A percentile compares a stretch with the other conserved stretches of the same genome.
phyloP scores from a whole-genome alignment of 257 asterid genomes.

The Solanum pinnatisectum region DNA sequence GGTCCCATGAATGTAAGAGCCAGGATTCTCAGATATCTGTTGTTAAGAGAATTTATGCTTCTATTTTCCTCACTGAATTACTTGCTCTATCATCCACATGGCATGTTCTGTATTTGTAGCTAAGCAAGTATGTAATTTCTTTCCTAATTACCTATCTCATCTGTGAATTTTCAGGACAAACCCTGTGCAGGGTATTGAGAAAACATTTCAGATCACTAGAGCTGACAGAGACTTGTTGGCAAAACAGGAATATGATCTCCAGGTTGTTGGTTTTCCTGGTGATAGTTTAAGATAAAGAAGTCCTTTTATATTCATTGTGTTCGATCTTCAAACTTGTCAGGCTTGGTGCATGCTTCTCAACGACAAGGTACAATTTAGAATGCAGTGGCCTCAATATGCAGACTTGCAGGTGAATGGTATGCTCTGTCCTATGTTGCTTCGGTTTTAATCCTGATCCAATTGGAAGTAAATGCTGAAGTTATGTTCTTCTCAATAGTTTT shows the following conservation, averaged over 20 bases:
- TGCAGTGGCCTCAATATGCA: slow-evolving; percentile 97
- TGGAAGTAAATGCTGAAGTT: background rate
- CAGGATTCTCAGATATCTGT: background rate
- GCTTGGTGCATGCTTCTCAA: slow-evolving; percentile 97
- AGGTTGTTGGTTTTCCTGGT: slow-evolving; percentile 44
- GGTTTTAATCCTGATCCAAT: background rate
- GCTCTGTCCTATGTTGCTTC: slow-evolving; percentile 1
- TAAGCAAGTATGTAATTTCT: background rate
- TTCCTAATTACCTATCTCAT: background rate
- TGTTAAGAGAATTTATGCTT: background rate
- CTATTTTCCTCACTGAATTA: background rate
- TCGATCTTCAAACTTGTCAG: slow-evolving; percentile 23
- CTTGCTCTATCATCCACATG: background rate
- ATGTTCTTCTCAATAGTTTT: background rate
- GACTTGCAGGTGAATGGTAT: slow-evolving; percentile 93
- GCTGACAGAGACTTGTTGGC: slow-evolving; percentile 74
- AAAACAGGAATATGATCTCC: slow-evolving; percentile 80
- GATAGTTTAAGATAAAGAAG: slow-evolving; percentile 3
- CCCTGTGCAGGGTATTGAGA: slow-evolving; percentile 79
- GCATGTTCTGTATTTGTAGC: background rate
- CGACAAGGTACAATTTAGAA: slow-evolving; percentile 86
- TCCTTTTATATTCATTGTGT: background rate
- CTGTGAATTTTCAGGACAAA: slow-evolving; percentile 43
- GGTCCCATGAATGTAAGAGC: background rate
- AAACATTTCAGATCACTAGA: slow-evolving; percentile 76